A percentile compares a stretch with the other conserved stretches of the same genome.
phyloP scores from a whole-genome alignment of 345 rosid species.

The Gossypium turneri region DNA sequence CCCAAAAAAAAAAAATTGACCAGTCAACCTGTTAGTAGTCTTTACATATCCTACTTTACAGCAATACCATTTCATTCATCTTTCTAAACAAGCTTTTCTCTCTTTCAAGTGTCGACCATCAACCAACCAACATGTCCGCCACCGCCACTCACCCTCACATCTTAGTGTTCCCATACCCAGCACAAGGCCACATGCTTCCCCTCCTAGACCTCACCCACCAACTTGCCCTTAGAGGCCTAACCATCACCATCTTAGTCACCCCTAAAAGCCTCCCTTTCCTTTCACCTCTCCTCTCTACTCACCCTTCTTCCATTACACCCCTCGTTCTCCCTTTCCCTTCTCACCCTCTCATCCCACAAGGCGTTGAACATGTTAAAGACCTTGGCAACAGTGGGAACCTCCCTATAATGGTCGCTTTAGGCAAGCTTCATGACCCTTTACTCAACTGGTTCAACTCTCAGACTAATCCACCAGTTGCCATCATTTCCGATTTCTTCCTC shows the following conservation, averaged over 20 bases:
- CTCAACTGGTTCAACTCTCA: constrained; percentile 54
- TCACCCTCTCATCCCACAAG: constrained; percentile 53
- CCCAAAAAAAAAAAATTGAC: no score
- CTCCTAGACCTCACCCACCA: constrained; percentile 56
- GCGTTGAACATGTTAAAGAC: constrained; percentile 55
- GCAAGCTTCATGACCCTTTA: constrained; percentile 43
- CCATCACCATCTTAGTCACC: constrained; percentile 47
- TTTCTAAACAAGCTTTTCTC: neutral
- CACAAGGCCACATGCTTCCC: constrained; percentile 65
- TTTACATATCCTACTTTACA: no score
- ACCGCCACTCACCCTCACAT: constrained; percentile 30
- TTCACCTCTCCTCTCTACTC: constrained; percentile 21
- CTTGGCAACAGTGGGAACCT: constrained; percentile 44
- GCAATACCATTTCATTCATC: no score
- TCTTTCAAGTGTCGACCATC: neutral
- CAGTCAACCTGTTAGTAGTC: no score
- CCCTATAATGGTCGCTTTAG: constrained; percentile 42
- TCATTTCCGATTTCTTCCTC: constrained; percentile 70
- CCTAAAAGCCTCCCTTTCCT: constrained; percentile 48
- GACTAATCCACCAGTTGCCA: constrained; percentile 46
- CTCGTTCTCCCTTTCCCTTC: constrained; percentile 44
- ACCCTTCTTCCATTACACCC: constrained; percentile 23
- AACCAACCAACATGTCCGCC: neutral
- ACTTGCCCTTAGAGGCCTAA: constrained; percentile 31
- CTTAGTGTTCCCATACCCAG: constrained; percentile 62